phyloP scores from a whole-genome alignment of 345 rosid species.

The Populus ilicifolia region DNA sequence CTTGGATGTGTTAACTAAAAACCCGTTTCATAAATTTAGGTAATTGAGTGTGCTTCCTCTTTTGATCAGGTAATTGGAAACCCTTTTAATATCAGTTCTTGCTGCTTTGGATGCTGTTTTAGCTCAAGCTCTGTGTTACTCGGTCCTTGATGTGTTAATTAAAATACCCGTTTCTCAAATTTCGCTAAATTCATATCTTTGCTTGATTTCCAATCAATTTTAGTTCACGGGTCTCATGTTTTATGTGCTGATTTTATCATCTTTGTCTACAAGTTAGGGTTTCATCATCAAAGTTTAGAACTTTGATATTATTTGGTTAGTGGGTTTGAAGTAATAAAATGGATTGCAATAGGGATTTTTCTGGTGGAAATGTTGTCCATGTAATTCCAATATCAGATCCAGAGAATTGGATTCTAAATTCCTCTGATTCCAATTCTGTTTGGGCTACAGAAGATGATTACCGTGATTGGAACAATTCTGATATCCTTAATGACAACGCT shows the following conservation, averaged over 20 bases:
- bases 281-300: not conserved
- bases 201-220: not conserved
- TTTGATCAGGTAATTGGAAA: conserved; percentile 22
- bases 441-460: conserved; percentile 97
- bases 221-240: not conserved
- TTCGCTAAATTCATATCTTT: not conserved
- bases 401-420: conserved; percentile 61
- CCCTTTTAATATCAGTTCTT: not conserved
- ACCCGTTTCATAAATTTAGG: conserved; percentile 28
- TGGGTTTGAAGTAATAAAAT: conserved; percentile 16
- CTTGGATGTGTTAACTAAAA: conserved; percentile 1
- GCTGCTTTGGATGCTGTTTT: not conserved
- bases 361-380: conserved; percentile 59
- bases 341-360: conserved; percentile 49
- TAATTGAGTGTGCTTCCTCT: conserved; percentile 2
- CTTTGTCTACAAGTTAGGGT: conserved; percentile 2
- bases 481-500: conserved; percentile 32
- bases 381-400: conserved; percentile 46
- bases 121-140: not conserved
- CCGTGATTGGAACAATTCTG: conserved; percentile 51
- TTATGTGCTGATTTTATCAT: not conserved
- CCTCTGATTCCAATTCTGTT: conserved; percentile 42
- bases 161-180: not conserved
- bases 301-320: not conserved
- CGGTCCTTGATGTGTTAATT: not conserved